These are phyloP conservation scores for Ceratocystis ficicola DNA, from an alignment of 2,329 filamentous ascomycete species.

Conservation along the genomic window DNA sequence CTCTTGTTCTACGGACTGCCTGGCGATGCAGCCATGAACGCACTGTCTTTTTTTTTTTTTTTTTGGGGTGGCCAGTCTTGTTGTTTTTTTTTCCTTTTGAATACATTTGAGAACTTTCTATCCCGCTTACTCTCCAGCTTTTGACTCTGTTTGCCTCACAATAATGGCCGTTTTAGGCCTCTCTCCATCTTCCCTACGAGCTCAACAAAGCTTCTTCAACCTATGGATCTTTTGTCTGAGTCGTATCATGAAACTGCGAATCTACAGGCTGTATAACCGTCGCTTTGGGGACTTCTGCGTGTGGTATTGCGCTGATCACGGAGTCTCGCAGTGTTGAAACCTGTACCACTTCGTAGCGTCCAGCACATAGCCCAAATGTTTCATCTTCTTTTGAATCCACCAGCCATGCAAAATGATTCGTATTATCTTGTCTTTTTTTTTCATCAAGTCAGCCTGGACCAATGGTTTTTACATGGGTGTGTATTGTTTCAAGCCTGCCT, in stretches of 20 bases:
- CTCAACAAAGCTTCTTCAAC: neutral
- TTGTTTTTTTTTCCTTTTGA: neutral
- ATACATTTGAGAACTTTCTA: neutral
- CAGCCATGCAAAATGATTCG: neutral
- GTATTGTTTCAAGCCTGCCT: neutral
- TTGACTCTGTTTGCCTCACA: neutral
- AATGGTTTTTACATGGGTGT: neutral
- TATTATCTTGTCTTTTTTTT: neutral
- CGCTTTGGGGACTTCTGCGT: neutral
- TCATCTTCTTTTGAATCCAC: neutral
- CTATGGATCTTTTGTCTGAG: neutral
- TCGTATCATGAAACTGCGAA: neutral
- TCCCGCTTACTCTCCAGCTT: neutral
- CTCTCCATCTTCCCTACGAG: neutral
- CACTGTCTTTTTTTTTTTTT: neutral
- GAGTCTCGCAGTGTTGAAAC: constrained; percentile 6
- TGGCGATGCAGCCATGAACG: neutral
- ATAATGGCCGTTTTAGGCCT: neutral
- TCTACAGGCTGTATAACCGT: neutral
- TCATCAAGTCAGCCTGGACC: neutral
- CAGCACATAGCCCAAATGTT: neutral
- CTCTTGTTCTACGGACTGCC: neutral
- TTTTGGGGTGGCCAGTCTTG: neutral
- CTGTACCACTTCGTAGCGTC: neutral
- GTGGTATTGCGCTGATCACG: neutral